Conservation (phyloP, 139 green algal genomes). For the Astrephomene gubernaculifera region DNA sequence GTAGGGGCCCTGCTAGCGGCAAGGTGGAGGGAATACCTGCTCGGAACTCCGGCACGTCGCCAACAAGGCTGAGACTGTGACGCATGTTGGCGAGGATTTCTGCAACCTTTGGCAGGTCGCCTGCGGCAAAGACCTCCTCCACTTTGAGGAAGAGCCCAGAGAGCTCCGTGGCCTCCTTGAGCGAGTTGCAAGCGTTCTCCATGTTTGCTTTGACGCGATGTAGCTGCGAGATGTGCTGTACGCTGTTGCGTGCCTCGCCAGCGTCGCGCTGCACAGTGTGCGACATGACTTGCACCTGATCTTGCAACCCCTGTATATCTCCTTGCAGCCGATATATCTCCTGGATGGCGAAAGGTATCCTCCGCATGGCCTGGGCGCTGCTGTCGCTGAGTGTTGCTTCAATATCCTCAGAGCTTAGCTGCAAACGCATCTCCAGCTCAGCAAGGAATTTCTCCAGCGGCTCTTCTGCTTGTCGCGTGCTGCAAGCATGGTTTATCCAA, state of each 20-base stretch:
- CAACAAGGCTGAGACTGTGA: constrained; percentile 73
- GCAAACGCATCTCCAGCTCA: constrained; percentile 87
- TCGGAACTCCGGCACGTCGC: constrained; percentile 82
- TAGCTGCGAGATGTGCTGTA: constrained; percentile 55
- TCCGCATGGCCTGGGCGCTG: constrained; percentile 72
- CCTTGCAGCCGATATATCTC: constrained; percentile 78
- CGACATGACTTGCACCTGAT: constrained; percentile 49
- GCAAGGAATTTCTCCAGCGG: constrained; percentile 78
- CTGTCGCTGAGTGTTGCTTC: constrained; percentile 70
- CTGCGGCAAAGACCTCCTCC: constrained; percentile 81
- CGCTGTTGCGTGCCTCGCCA: constrained; percentile 21
- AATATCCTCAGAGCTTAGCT: constrained; percentile 88
- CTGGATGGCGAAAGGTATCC: constrained; percentile 87
- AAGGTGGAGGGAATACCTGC: too few relatives aligned
- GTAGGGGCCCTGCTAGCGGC: too few relatives aligned
- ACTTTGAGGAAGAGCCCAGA: constrained; percentile 82
- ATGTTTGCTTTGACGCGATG: constrained; percentile 85
- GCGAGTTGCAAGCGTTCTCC: constrained; percentile 84
- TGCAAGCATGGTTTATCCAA: constrained; percentile 74
- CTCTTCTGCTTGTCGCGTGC: constrained; percentile 50
- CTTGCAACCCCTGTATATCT: constrained; percentile 49
- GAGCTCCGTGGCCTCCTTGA: constrained; percentile 91
- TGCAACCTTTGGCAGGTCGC: constrained; percentile 82
- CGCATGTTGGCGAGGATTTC: constrained; percentile 86
- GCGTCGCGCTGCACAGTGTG: constrained; percentile 45